Evolutionary conservation across 2,329 filamentous ascomycete species (phyloP).

Genomic region (Colletotrichum echinochloae): DNA sequence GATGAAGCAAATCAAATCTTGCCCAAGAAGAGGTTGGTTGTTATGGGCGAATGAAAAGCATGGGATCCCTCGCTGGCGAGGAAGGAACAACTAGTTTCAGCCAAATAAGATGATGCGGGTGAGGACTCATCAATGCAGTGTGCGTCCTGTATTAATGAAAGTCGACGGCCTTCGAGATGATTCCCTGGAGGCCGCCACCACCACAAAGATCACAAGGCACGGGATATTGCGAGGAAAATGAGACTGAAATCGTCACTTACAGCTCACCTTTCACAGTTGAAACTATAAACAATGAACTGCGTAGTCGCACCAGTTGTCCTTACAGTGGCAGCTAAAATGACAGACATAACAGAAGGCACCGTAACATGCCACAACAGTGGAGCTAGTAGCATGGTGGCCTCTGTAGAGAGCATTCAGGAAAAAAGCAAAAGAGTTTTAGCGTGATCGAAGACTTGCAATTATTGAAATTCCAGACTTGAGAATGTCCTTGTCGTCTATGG

Average conservation of each 20-base stretch:
- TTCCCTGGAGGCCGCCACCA: not conserved
- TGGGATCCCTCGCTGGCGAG: not conserved
- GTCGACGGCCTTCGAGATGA: not conserved
- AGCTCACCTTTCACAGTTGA: not conserved
- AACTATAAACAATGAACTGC: not conserved
- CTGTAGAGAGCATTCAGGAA: too few species aligned
- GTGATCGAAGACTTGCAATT: too few species aligned
- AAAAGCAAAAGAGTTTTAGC: too few species aligned
- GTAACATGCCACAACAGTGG: too few species aligned
- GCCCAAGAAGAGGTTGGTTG: not conserved
- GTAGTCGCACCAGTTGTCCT: too few species aligned
- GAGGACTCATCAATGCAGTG: not conserved
- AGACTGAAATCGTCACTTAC: not conserved
- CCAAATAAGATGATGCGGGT: not conserved
- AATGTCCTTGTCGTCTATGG: too few species aligned
- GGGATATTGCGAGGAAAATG: not conserved
- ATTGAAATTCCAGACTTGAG: too few species aligned
- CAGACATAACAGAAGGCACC: too few species aligned
- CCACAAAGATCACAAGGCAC: not conserved
- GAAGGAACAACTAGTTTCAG: not conserved
- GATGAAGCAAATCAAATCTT: too few species aligned
- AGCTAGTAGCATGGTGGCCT: too few species aligned
- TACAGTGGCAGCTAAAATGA: too few species aligned
- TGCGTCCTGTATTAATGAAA: not conserved
- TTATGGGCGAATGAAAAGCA: too few species aligned